Base-by-base conservation (phyloP, 805 yeast genomes). In the Yamadazyma paraphyllophila region DNA sequence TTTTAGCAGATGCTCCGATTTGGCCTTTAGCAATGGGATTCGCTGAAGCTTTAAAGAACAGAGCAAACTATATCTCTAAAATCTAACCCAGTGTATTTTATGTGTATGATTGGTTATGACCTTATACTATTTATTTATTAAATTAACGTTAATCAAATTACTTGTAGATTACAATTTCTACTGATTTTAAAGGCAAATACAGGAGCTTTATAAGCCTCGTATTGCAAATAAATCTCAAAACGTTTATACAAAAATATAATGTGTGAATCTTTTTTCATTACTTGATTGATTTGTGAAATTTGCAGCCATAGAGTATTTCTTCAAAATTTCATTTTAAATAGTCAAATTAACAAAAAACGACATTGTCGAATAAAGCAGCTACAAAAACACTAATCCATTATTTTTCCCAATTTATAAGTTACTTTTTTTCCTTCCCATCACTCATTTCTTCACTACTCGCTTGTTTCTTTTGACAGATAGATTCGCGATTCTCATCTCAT, bases 21-120 rank as follows among this genome's bases (percentile, higher is more conserved):
- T 86, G 95, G 95, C 94, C 94, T 0, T 76, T 85, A 41, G 87
- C 90, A 0, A 67, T 86, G 61, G 78, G 83, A 14, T 84, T 85
- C 68, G 92, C 92, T 0, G 92, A 85, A 59, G 90, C 89, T 2
- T 69, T 85, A 55, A 85, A 83, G 58, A 77, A 82, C 27, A 75
- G 90, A 57, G 64, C 64, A 2, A 51, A 51, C 26, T 52, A 53
- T 45, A 53, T 56, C 26, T 50, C 54, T 29, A 49, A 48, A 26
- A 46, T 37, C 24, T 47, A 36, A 40, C 39, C 4, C n/a, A 20
- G 27, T 35, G 40, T 37, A 16, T 30, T 31, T 20, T 20, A 31
- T 40, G 20, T 31, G 31, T 32, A 40, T 40, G 43, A 39, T 26
- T 39, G 29, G 36, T 14, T 39, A 39, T 30, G 36, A 39, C 38